Conservation (phyloP, 2,329 filamentous ascomycete genomes). For the Diaporthe destruens region DNA sequence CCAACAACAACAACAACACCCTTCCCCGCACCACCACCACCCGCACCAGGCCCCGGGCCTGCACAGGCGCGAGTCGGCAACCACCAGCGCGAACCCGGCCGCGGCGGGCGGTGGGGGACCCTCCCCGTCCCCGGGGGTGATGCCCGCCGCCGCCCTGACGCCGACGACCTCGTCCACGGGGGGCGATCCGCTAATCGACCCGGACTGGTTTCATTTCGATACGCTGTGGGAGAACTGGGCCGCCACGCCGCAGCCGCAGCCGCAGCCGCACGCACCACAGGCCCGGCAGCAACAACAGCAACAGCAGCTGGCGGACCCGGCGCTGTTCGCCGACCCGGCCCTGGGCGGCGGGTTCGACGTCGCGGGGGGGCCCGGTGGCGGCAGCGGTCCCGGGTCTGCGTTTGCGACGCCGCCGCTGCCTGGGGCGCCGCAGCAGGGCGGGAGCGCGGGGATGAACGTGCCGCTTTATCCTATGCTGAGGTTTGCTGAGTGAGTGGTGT, state of each 20-base stretch:
- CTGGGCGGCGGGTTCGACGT: conserved; percentile 37
- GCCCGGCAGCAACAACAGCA: background rate
- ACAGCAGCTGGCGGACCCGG: conserved; percentile 36
- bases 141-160: conserved; percentile 36
- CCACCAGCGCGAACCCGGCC: conserved; percentile 4
- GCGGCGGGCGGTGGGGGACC: conserved; percentile 3
- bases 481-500: conserved; percentile 27
- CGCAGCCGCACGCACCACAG: background rate
- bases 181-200: conserved; percentile 35
- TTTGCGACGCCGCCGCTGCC: conserved; percentile 34
- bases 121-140: conserved; percentile 25
- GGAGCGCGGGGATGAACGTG: conserved; percentile 1
- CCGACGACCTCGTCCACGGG: conserved; percentile 34
- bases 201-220: conserved; percentile 41
- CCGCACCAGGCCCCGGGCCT: background rate
- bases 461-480: conserved; percentile 39
- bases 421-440: conserved; percentile 5
- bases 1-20: background rate
- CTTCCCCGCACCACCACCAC: background rate
- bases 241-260: background rate
- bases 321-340: conserved; percentile 34
- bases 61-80: conserved; percentile 21
- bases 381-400: background rate
- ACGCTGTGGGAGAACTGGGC: conserved; percentile 41
- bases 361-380: background rate